Evolutionary conservation across 495 filamentous ascomycete genomes (phyloP), one percentile per base, ranked within the genome.

Genomic region (Penicillium desertorum): DNA sequence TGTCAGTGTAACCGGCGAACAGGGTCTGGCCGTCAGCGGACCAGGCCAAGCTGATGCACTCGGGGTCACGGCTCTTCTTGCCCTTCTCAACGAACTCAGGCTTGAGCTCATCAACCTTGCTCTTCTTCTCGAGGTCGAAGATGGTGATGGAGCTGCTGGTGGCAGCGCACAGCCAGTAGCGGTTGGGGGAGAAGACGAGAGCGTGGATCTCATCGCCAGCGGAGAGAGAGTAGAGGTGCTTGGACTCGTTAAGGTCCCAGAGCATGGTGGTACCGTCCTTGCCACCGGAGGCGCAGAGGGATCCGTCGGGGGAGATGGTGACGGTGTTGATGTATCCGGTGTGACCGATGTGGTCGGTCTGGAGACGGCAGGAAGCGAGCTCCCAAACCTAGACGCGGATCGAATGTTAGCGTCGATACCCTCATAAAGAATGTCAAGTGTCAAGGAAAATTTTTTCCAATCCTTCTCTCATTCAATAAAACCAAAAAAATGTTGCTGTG

Each of bases 71-170:
- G 85, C 84, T 89, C 92, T 98, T 98, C 92, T 96, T 96, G 80
- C 94, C 92, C 72, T 92, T 88, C 70, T 91, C 85, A 61, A 91
- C 84, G 81, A 95, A 97, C 71, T 98, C 95, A 62, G 95, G 95
- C 90, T 96, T 97, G 76, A 99, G 85, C 86, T 98, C 94, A 69
- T 99, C 94, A 63, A 99, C 94, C 87, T 98, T 98, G 87, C 88
- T 93, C 91, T 99, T 98, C 92, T 99, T 99, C 90, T 99, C 94
- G 66, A 99, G 86, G 76, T 99, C 94, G 81, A 99, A 99, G 83
- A 99, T 98, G 86, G 96, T 98, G 86, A 99, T 98, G 83, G 84
- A 89, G 81, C 83, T 89, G 71, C 89, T 83, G 58, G 94, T 99
- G 71, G 94, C 94, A 71, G 94, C 94, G 86, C 94, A 99, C 59